Evolutionary conservation across 164 flowering plant species (phyloP).

Genomic region (Nymphaea colorata): DNA sequence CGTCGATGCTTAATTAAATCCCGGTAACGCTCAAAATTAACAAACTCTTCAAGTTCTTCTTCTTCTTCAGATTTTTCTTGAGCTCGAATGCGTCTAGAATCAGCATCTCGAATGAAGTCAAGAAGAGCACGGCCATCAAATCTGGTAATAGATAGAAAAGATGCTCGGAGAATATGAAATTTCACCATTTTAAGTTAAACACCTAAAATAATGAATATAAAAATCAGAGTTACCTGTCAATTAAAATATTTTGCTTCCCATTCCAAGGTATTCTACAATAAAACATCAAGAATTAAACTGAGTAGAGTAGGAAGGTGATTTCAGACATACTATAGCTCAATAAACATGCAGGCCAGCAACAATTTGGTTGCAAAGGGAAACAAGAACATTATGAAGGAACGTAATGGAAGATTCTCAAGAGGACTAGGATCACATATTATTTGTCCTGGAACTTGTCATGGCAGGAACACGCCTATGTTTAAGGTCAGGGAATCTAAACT

Average conservation of each 20-base stretch:
- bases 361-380: too few relatives aligned
- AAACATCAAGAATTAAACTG: too few relatives aligned
- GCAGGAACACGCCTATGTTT: too few relatives aligned
- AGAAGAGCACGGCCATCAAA: constrained; percentile 98
- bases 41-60: constrained; percentile 97
- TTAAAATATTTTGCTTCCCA: constrained; percentile 76
- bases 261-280: constrained; percentile 86
- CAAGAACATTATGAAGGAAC: too few relatives aligned
- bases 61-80: constrained; percentile 82
- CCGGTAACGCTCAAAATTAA: constrained; percentile 99
- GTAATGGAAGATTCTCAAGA: too few relatives aligned
- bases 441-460: too few relatives aligned
- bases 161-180: not conserved
- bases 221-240: constrained; percentile 56
- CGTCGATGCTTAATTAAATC: constrained; percentile 99
- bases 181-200: not conserved
- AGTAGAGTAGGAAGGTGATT: constrained; percentile 3
- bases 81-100: constrained; percentile 33
- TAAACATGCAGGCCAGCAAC: too few relatives aligned
- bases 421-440: too few relatives aligned
- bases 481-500: too few relatives aligned
- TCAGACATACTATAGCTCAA: too few relatives aligned
- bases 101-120: constrained; percentile 76
- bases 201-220: not conserved
- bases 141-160: constrained; percentile 24